Base-by-base conservation (phyloP, 305 asterid genomes). In the Fraxinus dipetala region DNA sequence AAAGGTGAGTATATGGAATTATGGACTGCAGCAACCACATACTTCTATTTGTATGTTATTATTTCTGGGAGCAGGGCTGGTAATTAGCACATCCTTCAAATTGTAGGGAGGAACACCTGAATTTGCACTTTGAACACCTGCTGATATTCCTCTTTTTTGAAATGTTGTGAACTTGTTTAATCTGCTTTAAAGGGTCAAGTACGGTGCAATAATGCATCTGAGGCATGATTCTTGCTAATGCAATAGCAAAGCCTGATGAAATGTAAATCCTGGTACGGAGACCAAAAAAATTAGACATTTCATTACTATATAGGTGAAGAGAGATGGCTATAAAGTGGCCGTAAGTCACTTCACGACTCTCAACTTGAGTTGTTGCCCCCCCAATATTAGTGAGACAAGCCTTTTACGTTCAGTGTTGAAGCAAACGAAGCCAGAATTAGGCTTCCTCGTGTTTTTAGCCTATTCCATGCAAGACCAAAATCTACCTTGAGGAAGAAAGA, bases 1-100 rank as follows among this genome's bases (percentile, higher is more conserved):
- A 89, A 91, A 87, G 94, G 99, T 93, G 78, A 75, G 88, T 80
- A 76, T 56, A 35, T 78, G 18, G 51, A 63, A 63, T 22, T 63
- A 26, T 22, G 32, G 32, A 30, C 61, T 72, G 69, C 75, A 80
- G 34, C 78, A 67, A 31, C 6, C 72, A 35, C 26, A 59, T 69
- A 20, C 83, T 80, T 72, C 0, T 48, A 22, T 78, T 80, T 38
- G 32, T 61, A 18, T 28, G 77, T 45, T 35, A n/a, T n/a, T 54
- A 31, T 83, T 18, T 72, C 54, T 14, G 20, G 51, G 18, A 80
- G 80, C 48, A 83, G 59, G 59, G 31, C 45, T 40, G 35, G 75
- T 67, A 72, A 43, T 35, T 43, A 76, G 72, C 72, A 18, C 20
- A 34, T 76, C 70, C 31, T 22, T 28, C 75, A 30, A 4, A 16